phyloP scores from a whole-genome alignment of 2,329 filamentous ascomycete species.

The Plectosphaerella sp. region DNA sequence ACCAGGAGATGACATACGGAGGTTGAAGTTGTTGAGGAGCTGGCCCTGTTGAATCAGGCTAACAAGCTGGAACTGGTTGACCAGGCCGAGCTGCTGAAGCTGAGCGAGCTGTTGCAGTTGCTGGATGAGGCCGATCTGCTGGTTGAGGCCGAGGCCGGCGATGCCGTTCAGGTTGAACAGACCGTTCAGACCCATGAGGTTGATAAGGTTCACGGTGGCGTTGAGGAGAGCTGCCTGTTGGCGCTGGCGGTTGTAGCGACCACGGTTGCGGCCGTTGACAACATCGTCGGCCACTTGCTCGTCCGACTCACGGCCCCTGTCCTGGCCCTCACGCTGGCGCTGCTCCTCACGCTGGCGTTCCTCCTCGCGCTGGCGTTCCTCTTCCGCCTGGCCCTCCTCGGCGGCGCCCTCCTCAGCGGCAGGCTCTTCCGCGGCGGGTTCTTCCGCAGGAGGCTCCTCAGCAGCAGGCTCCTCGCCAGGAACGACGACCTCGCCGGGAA shows the following conservation, averaged over 20 bases:
- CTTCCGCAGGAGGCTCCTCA: slow-evolving; percentile 3
- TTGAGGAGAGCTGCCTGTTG: slow-evolving; percentile 8
- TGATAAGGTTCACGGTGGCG: slow-evolving; percentile 18
- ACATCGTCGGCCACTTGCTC: slow-evolving; percentile 5
- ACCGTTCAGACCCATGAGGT: slow-evolving; percentile 20
- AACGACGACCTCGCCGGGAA: background rate
- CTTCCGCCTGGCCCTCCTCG: slow-evolving; percentile 18
- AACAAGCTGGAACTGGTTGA: slow-evolving; percentile 15
- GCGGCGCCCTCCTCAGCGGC: slow-evolving; percentile 5
- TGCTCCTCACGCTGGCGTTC: slow-evolving; percentile 1
- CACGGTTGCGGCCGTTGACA: slow-evolving; percentile 7
- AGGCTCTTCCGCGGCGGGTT: slow-evolving; percentile 4
- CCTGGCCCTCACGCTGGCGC: background rate
- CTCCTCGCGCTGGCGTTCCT: slow-evolving; percentile 20
- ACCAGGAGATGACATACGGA: slow-evolving; percentile 23
- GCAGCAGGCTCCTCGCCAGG: slow-evolving; percentile 1
- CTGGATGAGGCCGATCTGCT: slow-evolving; percentile 18
- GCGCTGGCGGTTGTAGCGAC: slow-evolving; percentile 6
- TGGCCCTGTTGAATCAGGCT: slow-evolving; percentile 17
- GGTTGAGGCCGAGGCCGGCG: slow-evolving; percentile 19
- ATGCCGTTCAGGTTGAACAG: slow-evolving; percentile 20
- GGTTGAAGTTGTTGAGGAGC: slow-evolving; percentile 12
- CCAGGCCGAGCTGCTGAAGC: slow-evolving; percentile 16
- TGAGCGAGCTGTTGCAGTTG: slow-evolving; percentile 21
- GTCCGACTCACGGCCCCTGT: slow-evolving; percentile 5